Evolutionary conservation across 2,329 filamentous ascomycete genomes (phyloP).

Genomic region (Xenosphaeropsis pyriputrescens): DNA sequence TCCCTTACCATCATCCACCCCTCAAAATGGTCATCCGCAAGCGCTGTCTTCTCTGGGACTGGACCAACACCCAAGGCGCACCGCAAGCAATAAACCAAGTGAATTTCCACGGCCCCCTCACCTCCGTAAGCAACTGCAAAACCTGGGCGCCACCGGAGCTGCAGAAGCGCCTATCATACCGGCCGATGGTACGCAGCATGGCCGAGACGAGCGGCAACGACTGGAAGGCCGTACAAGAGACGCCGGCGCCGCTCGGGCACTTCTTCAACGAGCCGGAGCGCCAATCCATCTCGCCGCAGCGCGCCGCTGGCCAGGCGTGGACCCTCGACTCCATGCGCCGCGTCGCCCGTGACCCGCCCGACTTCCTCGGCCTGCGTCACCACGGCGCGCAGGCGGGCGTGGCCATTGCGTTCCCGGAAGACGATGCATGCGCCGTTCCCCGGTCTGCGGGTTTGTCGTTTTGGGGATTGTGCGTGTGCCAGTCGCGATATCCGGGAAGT

Average conservation of each 20-base stretch:
- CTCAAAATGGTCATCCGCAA: constrained; percentile 13
- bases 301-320: constrained; percentile 26
- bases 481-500: constrained; percentile 22
- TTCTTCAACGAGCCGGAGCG: constrained; percentile 32
- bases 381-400: constrained; percentile 21
- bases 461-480: constrained; percentile 26
- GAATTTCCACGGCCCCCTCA: constrained; percentile 18
- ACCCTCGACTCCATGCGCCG: constrained; percentile 24
- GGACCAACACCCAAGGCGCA: constrained; percentile 22
- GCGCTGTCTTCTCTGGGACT: constrained; percentile 27
- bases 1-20: neutral
- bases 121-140: constrained; percentile 26
- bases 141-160: constrained; percentile 24
- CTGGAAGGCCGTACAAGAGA: constrained; percentile 17
- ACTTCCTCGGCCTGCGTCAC: constrained; percentile 28
- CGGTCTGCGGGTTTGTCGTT: constrained; percentile 21
- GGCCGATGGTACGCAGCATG: constrained; percentile 25
- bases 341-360: constrained; percentile 19
- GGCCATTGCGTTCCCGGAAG: constrained; percentile 21
- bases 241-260: constrained; percentile 20
- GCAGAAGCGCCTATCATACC: constrained; percentile 19
- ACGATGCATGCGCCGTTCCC: constrained; percentile 21
- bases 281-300: constrained; percentile 17
- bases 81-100: constrained; percentile 21
- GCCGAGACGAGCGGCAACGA: constrained; percentile 22